Evolutionary conservation across 179 eudicot genomes (phyloP), one percentile per base, ranked within the genome.

Genomic region (Nepenthes alata): DNA sequence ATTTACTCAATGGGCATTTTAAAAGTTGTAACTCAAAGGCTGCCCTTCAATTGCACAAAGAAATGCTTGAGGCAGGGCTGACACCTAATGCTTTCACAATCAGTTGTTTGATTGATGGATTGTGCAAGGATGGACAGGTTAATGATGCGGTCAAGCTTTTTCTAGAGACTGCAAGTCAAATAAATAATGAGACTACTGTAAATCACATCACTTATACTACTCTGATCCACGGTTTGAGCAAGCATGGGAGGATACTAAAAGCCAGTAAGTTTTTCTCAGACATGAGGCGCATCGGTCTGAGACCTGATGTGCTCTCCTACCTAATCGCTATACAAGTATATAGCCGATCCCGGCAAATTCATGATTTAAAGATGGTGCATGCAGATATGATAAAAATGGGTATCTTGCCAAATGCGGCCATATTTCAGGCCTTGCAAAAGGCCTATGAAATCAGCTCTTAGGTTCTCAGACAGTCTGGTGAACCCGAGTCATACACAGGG

Each of bases 301-400:
- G 68, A 66, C 84, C 84, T 38, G 89, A 89, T 78, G 69, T 66
- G 10, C 58, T 71, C 49, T 69, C 84, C 48, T 91, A 86, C 67
- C 52, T 57, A 9, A 66, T 74, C 67, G 62, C 84, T 54, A 59
- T 75, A 48, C 67, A 66, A 61, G 83, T 80, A 35, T 81, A 82
- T 72, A 68, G 65, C 39, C 74, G 64, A 56, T 75, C 73, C 8
- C 75, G 69, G 58, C 78, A 77, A 69, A 54, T 79, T 62, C 55
- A 62, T 64, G 67, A 79, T 74, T 72, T 81, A 63, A 53, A 72
- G 82, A 75, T 82, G 87, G 60, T 91, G 72, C 95, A 88, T 12
- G 96, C 96, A 8, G 96, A 91, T 69, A 83, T 91, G 86, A 39
- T 84, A 51, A 91, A 91, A 75, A 71, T 71, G 64, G 97, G 95